Evolutionary conservation across 352 stramenopile genomes (phyloP).

Genomic region (Phytopythium aichiense): DNA sequence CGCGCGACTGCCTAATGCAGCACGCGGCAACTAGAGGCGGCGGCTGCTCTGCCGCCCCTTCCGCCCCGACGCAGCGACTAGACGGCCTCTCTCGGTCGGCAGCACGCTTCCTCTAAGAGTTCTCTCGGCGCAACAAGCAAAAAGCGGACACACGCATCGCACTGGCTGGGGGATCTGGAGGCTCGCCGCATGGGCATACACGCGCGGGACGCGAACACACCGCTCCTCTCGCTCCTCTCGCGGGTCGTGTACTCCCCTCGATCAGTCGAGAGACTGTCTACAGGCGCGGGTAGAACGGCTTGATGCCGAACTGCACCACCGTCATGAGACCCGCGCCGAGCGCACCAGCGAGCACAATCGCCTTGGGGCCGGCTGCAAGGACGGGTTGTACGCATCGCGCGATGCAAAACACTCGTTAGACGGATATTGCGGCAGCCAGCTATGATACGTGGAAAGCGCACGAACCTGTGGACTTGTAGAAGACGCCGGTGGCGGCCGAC

Average conservation of each 20-base stretch:
- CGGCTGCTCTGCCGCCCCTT: neutral
- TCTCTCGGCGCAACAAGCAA: constrained; percentile 3
- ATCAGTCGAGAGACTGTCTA: constrained; percentile 27
- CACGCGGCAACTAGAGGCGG: neutral
- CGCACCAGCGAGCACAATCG: constrained; percentile 78
- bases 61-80: neutral
- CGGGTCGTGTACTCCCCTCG: neutral
- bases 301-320: constrained; percentile 81
- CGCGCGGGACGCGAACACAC: neutral
- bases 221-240: neutral
- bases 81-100: neutral
- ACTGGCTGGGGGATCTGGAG: neutral
- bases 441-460: neutral
- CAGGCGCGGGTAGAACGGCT: constrained; percentile 78
- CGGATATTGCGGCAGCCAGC: neutral
- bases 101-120: neutral
- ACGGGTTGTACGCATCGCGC: neutral
- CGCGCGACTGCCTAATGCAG: constrained; percentile 5
- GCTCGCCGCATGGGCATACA: neutral
- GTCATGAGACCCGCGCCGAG: constrained; percentile 80
- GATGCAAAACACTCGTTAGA: constrained; percentile 1
- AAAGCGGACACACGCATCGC: constrained; percentile 1
- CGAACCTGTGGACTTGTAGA: constrained; percentile 81
- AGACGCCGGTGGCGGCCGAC: constrained; percentile 72
- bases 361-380: constrained; percentile 52